Percentiles rank a stretch among this genome's conserved stretches.
Evolutionary conservation across 2,329 filamentous ascomycete genomes (phyloP).

Genomic region (Emmonsia crescens): DNA sequence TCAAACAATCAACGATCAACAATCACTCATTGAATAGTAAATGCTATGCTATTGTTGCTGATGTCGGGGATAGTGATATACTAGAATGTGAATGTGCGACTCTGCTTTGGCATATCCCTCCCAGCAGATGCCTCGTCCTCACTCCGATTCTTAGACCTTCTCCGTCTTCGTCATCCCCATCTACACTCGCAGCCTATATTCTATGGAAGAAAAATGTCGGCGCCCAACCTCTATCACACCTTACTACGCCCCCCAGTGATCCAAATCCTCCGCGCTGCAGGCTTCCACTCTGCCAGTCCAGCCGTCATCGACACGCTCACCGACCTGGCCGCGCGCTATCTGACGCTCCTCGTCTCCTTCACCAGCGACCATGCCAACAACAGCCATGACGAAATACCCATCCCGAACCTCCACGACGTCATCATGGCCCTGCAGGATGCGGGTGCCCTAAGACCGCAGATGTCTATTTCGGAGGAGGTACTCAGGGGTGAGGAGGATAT

Average conservation of each 20-base stretch:
- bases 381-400: conserved; percentile 53
- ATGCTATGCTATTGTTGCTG: neutral
- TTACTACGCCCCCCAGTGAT: conserved; percentile 78
- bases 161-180: neutral
- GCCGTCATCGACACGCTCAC: conserved; percentile 80
- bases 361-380: conserved; percentile 61
- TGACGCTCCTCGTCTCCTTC: conserved; percentile 60
- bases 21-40: neutral
- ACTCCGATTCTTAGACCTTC: neutral
- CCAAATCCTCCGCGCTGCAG: conserved; percentile 82
- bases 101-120: neutral
- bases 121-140: neutral
- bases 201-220: conserved; percentile 4
- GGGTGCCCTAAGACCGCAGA: conserved; percentile 61
- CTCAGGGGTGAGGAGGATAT: conserved; percentile 63
- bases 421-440: conserved; percentile 75
- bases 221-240: conserved; percentile 53
- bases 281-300: conserved; percentile 73
- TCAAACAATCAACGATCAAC: neutral
- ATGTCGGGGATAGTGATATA: neutral
- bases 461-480: conserved; percentile 56
- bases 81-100: neutral
- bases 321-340: conserved; percentile 72
- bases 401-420: conserved; percentile 62
- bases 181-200: neutral